Percentiles rank a stretch among this genome's conserved stretches.
These are phyloP conservation scores for Entomortierella chlamydospora DNA, from an alignment of 192 early-diverging fungal species.

Conservation along the genomic window DNA sequence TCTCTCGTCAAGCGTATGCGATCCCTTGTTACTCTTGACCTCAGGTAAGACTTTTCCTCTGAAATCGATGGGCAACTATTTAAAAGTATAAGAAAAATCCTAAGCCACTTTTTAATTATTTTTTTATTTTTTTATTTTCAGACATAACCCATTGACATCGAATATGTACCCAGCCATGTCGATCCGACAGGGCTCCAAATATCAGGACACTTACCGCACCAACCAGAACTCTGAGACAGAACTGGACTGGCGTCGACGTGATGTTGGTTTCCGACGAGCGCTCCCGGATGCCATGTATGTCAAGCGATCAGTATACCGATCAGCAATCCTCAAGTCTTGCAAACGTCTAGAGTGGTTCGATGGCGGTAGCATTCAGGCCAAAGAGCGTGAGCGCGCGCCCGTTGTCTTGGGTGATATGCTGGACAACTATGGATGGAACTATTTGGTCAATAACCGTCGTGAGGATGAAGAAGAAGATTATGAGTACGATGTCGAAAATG, in stretches of 20 bases:
- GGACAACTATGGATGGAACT: slow-evolving; percentile 39
- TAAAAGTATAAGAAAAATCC: no score
- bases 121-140: not conserved
- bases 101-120: not conserved
- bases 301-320: slow-evolving; percentile 46
- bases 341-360: slow-evolving; percentile 49
- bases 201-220: slow-evolving; percentile 48
- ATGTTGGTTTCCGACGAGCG: slow-evolving; percentile 40
- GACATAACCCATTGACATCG: slow-evolving; percentile 48
- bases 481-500: slow-evolving; percentile 18
- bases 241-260: slow-evolving; percentile 46
- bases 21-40: slow-evolving; percentile 41
- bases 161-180: slow-evolving; percentile 57
- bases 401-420: slow-evolving; percentile 24
- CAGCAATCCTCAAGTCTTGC: slow-evolving; percentile 46
- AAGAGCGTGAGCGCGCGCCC: slow-evolving; percentile 41
- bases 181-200: slow-evolving; percentile 45
- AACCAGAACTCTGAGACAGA: slow-evolving; percentile 47
- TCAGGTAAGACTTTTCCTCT: slow-evolving; percentile 12
- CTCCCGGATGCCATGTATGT: slow-evolving; percentile 45
- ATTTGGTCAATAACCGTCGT: slow-evolving; percentile 23
- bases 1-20: slow-evolving; percentile 49
- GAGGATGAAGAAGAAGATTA: slow-evolving; percentile 46
- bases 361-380: slow-evolving; percentile 33
- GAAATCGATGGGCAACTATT: no score